Conservation (phyloP, 441 rosid species). For the Pelargonium myrrhifolium region DNA sequence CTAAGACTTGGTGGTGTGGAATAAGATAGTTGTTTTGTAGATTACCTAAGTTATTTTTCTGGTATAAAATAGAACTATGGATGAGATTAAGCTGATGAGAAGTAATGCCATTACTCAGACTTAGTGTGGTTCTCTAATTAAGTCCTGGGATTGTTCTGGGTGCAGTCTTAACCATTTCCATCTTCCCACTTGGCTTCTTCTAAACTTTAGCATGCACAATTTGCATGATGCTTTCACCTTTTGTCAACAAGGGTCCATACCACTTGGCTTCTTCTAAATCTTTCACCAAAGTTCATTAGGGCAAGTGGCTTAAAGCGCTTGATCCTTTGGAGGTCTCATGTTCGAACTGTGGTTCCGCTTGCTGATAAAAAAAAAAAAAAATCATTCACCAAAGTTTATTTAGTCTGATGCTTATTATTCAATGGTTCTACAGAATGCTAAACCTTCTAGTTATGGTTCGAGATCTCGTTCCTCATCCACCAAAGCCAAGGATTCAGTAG, state of each 20-base stretch:
- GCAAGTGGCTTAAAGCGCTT: no score
- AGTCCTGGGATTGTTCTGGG: neutral
- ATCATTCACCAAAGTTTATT: neutral
- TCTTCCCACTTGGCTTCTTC: neutral
- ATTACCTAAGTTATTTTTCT: neutral
- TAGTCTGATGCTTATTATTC: constrained; percentile 5
- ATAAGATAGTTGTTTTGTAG: neutral
- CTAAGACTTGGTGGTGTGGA: neutral
- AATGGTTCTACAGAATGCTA: constrained; percentile 43
- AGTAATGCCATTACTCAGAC: neutral
- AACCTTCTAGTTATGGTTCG: constrained; percentile 53
- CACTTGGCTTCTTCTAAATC: no score
- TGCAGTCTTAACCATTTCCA: neutral
- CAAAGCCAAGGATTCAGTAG: constrained; percentile 38
- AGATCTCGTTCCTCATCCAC: constrained; percentile 46
- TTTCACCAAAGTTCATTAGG: no score
- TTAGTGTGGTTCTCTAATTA: neutral
- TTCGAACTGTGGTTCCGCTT: no score
- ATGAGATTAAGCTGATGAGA: neutral
- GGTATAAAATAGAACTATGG: neutral
- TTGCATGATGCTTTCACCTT: neutral
- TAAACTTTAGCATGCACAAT: constrained; percentile 1
- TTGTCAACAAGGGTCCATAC: neutral
- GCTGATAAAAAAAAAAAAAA: no score
- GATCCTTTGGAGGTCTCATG: no score